phyloP scores from a whole-genome alignment of 257 asterid genomes.

The Petrea volubilis region DNA sequence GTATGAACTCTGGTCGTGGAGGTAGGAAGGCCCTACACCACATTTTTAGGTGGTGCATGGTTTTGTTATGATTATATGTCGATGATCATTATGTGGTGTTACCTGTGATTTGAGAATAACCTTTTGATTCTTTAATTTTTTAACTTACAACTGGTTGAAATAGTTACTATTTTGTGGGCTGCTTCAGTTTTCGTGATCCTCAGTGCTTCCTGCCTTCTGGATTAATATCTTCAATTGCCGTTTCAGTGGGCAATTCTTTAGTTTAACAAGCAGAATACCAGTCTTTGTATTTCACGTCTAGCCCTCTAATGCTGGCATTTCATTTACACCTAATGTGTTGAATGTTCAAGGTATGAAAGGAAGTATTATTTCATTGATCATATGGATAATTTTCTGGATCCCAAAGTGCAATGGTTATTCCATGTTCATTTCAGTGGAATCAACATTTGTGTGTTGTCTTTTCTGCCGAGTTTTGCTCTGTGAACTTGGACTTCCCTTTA shows the following conservation, averaged over 20 bases:
- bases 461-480: background rate
- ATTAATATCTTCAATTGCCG: background rate
- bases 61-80: background rate
- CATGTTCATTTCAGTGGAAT: background rate
- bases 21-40: background rate
- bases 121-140: background rate
- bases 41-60: background rate
- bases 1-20: background rate
- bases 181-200: background rate
- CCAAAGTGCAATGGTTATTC: background rate
- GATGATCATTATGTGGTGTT: background rate
- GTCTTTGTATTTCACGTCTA: background rate
- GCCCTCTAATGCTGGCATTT: background rate
- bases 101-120: background rate
- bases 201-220: background rate
- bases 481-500: background rate
- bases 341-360: background rate
- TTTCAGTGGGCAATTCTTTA: background rate
- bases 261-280: background rate
- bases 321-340: background rate
- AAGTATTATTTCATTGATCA: background rate
- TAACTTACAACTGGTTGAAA: background rate
- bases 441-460: background rate
- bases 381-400: background rate
- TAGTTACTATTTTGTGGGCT: background rate